Evolutionary conservation across 1,284 basidiomycete genomes (phyloP), one percentile per base, ranked within the genome.

Genomic region (Cryptococcus deneoformans): DNA sequence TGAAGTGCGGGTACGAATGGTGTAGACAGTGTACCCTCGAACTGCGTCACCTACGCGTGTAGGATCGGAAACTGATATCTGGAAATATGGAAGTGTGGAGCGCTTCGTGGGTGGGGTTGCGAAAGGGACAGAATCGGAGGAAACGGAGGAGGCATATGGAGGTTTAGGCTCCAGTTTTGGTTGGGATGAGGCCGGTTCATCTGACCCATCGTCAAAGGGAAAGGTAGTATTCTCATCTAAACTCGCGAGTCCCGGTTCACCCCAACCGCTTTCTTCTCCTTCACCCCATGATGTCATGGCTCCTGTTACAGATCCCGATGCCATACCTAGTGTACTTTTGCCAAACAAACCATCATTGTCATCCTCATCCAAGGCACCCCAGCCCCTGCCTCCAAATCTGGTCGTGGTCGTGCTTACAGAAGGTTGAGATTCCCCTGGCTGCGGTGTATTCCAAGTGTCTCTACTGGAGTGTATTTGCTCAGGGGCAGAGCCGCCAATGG

Each of bases 11-110:
- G 92, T 95, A 60, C 89, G 87, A 1, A 97, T 90, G 2, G 93
- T 97, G 75, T 99, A 97, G 79, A 96, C 90, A 10, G 89, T 94
- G 72, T 92, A 94, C 24, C 89, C 87, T 55, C 90, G 85, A 44
- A 95, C 90, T 0, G 91, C 89, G 71, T 94, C 92, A 29, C 93
- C 93, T 38, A 96, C 88, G 66, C 90, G 90, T 62, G 95, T 92
- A 12, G 93, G 93, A 76, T 97, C 93, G 50, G 90, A 89, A 16
- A 97, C 91, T 0, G 87, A 84, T 63, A 96, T 91, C 16, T 83
- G 76, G 73, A 95, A 81, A 12, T 78, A 61, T 2, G 77, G 79
- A 11, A 72, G 29, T 29, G 29, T 29, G 5, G 29, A 65, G 3
- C 58, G 54, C 29, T 58, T 61, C 10, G 39, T 46, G 87, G 84